These are phyloP conservation scores for Coffea canephora DNA, from an alignment of 257 asterid species.

Conservation along the genomic window DNA sequence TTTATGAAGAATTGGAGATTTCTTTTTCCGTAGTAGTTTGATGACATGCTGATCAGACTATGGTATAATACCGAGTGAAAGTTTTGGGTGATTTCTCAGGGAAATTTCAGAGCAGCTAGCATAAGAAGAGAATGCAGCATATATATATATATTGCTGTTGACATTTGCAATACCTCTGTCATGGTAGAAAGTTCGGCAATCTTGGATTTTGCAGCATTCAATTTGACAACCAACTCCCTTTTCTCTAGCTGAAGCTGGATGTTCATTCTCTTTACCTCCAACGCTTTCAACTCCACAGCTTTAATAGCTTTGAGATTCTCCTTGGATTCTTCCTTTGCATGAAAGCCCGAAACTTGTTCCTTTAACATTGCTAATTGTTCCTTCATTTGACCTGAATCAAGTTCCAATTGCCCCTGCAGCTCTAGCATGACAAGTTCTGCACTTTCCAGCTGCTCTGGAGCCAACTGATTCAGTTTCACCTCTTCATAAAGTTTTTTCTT, in stretches of 20 bases:
- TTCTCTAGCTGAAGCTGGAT: constrained; percentile 23
- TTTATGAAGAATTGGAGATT: too few relatives aligned
- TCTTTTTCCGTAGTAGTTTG: too few relatives aligned
- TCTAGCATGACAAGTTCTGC: not conserved
- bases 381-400: constrained; percentile 7
- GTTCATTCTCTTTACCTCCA: constrained; percentile 26
- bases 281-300: constrained; percentile 15
- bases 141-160: not conserved
- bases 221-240: constrained; percentile 18
- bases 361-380: constrained; percentile 7
- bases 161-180: constrained; percentile 9
- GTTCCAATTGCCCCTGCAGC: constrained; percentile 7
- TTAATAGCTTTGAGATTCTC: constrained; percentile 12
- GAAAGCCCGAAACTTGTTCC: constrained; percentile 9
- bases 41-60: too few relatives aligned
- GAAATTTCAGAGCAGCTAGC: not conserved
- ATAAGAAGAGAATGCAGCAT: not conserved
- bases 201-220: constrained; percentile 12
- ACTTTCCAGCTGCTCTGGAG: constrained; percentile 6
- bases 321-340: not conserved
- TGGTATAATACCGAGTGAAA: not conserved
- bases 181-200: constrained; percentile 12
- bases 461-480: constrained; percentile 15
- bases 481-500: constrained; percentile 5
- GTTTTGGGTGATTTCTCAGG: not conserved